Evolutionary conservation across 208 protist species (phyloP).

Genomic region (Trypanosoma avium): DNA sequence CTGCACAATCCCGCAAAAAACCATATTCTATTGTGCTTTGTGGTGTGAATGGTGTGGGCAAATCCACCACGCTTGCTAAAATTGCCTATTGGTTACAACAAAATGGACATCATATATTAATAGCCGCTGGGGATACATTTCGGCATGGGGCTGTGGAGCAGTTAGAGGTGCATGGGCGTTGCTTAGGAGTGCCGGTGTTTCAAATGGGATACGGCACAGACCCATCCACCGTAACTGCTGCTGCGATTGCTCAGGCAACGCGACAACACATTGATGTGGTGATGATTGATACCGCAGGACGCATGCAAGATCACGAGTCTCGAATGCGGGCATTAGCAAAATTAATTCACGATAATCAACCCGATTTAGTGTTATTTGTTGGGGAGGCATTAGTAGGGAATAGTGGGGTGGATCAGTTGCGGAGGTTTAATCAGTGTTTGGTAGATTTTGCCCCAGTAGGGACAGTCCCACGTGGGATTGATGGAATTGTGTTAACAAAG

Average conservation of each 20-base stretch:
- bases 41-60: constrained; percentile 99
- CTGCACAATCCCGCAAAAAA: constrained; percentile 55
- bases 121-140: constrained; percentile 99
- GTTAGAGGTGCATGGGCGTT: constrained; percentile 94
- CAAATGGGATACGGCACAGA: constrained; percentile 98
- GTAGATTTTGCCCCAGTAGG: constrained; percentile 86
- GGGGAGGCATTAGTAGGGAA: constrained; percentile 99
- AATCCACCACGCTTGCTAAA: constrained; percentile 99
- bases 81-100: constrained; percentile 96
- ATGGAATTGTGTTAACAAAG: constrained; percentile 99
- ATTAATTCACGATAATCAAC: constrained; percentile 96
- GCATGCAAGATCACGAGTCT: constrained; percentile 99
- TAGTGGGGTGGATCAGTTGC: constrained; percentile 98
- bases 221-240: constrained; percentile 91
- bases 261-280: constrained; percentile 94
- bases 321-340: constrained; percentile 98
- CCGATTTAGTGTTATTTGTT: constrained; percentile 99
- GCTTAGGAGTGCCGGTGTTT: constrained; percentile 94
- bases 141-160: constrained; percentile 99
- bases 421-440: constrained; percentile 97
- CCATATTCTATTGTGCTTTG: constrained; percentile 98
- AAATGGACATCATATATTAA: constrained; percentile 91
- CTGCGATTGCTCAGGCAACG: constrained; percentile 91
- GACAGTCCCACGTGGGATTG: constrained; percentile 90
- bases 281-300: constrained; percentile 99